Evolutionary conservation across 2,329 filamentous ascomycete species (phyloP).

Genomic region (Neonectria magnoliae): DNA sequence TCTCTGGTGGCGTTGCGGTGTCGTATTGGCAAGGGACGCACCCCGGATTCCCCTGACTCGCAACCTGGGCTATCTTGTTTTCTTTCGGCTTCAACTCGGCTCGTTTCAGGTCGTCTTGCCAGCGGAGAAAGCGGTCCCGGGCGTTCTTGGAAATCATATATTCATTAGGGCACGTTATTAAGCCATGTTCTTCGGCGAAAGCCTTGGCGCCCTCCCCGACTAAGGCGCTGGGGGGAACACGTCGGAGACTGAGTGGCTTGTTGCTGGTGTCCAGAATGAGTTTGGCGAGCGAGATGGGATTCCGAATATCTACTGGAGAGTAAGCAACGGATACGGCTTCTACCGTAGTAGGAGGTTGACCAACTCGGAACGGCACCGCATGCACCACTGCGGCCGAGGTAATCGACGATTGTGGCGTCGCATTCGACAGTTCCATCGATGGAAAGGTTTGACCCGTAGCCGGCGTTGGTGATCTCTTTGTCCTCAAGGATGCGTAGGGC

Average conservation of each 20-base stretch:
- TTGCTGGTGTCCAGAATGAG: constrained; percentile 82
- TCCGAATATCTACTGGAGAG: constrained; percentile 77
- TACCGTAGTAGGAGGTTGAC: constrained; percentile 48
- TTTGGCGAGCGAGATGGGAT: constrained; percentile 89
- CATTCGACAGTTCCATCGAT: constrained; percentile 93
- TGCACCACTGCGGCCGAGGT: constrained; percentile 89
- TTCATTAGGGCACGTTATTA: constrained; percentile 78
- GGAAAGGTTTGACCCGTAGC: constrained; percentile 93
- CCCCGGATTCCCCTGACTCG: constrained; percentile 25
- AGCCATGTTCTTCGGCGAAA: constrained; percentile 84
- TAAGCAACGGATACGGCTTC: neutral
- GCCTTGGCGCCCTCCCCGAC: constrained; percentile 85
- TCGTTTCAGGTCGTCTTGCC: constrained; percentile 77
- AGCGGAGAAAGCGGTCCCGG: constrained; percentile 80
- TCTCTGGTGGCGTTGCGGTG: constrained; percentile 42
- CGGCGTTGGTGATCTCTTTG: constrained; percentile 94
- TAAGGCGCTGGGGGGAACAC: constrained; percentile 92
- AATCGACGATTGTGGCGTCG: constrained; percentile 92
- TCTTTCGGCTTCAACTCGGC: constrained; percentile 61
- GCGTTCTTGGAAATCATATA: constrained; percentile 83
- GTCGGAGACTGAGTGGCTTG: constrained; percentile 80
- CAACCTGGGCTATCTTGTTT: constrained; percentile 26
- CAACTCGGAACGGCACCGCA: constrained; percentile 90
- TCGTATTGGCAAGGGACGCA: constrained; percentile 49
- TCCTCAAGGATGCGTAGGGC: constrained; percentile 91